Evolutionary conservation across 352 stramenopile species (phyloP).

Genomic region (Globisporangium takayamanum): DNA sequence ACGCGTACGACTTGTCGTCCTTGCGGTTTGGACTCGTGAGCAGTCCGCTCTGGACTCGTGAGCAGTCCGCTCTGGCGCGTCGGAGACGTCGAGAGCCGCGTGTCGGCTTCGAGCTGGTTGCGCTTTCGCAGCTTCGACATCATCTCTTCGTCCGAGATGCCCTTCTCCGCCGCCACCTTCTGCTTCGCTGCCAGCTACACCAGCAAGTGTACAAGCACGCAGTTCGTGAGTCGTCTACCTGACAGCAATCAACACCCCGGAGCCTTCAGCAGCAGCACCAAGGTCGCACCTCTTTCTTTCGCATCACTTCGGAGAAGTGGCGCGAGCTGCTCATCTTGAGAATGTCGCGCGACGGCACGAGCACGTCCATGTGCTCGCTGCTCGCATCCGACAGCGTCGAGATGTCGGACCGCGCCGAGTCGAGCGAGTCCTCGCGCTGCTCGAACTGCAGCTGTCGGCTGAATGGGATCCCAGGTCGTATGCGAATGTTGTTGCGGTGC

Average conservation of each 20-base stretch:
- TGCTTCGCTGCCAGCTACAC: slow-evolving; percentile 62
- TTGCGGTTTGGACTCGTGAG: slow-evolving; percentile 27
- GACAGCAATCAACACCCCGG: too few species aligned
- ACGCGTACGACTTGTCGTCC: slow-evolving; percentile 48
- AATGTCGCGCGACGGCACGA: slow-evolving; percentile 73
- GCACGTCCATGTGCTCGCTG: slow-evolving; percentile 38
- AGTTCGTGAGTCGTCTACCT: too few species aligned
- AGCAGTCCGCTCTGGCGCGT: slow-evolving; percentile 30
- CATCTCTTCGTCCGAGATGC: slow-evolving; percentile 83
- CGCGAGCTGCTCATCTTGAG: slow-evolving; percentile 85
- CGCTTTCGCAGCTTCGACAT: slow-evolving; percentile 71
- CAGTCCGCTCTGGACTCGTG: slow-evolving; percentile 24
- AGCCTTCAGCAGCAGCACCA: background rate
- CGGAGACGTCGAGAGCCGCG: slow-evolving; percentile 62
- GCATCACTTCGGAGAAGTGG: slow-evolving; percentile 72
- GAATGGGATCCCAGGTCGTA: slow-evolving; percentile 18
- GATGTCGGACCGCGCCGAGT: slow-evolving; percentile 50
- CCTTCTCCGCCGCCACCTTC: slow-evolving; percentile 67
- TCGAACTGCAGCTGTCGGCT: slow-evolving; percentile 13
- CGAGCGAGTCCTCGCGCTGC: slow-evolving; percentile 22
- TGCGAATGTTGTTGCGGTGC: slow-evolving; percentile 78
- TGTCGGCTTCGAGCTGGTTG: slow-evolving; percentile 60
- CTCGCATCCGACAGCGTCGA: slow-evolving; percentile 24
- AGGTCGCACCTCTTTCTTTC: slow-evolving; percentile 67
- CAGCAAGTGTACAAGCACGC: background rate